A percentile compares a stretch with the other conserved stretches of the same genome.
phyloP scores from a whole-genome alignment of 129 eudicot genomes.

The Lactuca saligna region DNA sequence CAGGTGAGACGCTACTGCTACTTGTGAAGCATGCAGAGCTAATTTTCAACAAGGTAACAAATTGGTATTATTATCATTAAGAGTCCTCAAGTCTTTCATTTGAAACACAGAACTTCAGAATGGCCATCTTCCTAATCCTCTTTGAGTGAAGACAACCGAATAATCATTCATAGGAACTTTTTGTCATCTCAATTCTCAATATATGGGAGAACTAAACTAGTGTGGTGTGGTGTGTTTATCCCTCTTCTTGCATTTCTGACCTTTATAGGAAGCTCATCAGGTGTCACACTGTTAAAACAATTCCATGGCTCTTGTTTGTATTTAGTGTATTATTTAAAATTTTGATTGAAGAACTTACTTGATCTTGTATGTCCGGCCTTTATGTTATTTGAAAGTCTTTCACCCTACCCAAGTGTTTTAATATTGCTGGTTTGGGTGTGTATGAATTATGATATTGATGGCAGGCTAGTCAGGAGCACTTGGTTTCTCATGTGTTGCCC shows the following conservation, averaged over 20 bases:
- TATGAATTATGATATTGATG: background rate
- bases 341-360: background rate
- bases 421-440: background rate
- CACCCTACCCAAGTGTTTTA: background rate
- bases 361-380: conserved; percentile 6
- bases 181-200: too few species aligned
- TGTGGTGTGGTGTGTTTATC: background rate
- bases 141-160: background rate
- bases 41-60: conserved; percentile 82
- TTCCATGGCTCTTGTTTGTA: too few species aligned
- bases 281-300: too few species aligned
- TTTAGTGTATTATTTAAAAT: too few species aligned
- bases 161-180: background rate
- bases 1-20: conserved; percentile 87
- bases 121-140: background rate
- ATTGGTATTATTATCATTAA: conserved; percentile 11
- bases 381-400: background rate
- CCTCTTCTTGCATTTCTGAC: too few species aligned
- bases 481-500: conserved; percentile 78
- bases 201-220: background rate
- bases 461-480: conserved; percentile 82
- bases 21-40: conserved; percentile 97
- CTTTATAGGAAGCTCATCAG: too few species aligned
- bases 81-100: background rate
- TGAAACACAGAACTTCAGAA: background rate